Base-by-base conservation (phyloP, 176 grass and related monocot genomes). In the Alloteropsis semialata region DNA sequence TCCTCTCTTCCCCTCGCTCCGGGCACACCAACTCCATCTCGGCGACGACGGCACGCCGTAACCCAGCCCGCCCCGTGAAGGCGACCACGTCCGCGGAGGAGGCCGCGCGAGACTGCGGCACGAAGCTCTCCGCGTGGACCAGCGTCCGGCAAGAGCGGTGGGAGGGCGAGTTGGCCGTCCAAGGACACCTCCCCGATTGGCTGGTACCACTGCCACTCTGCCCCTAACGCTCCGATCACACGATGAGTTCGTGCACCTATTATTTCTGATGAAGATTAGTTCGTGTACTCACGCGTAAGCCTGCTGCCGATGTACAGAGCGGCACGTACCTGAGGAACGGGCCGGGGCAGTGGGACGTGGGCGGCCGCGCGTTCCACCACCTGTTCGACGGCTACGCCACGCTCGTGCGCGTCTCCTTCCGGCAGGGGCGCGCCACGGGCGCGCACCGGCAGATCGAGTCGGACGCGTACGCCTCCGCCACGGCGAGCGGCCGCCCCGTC, bases 351-450 rank as follows among this genome's bases (percentile, higher is more conserved):
- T 94, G 92, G 92, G 80, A 94, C 60, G 72, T 94, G 19, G 92
- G 87, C 54, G 79, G 72, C 48, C 61, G 78, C 79, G 36, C 62
- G 24, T 94, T 91, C 69, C 69, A 86, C 67, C 92, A 94, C 82
- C 75, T 94, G 28, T 94, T 94, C 77, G 88, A 94, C 54, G 92
- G 92, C 29, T 94, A 94, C 80, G 92, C 82, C 19, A 94, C 86
- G n/a, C 78, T 94, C 25, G 54, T 56, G 8, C 54, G 54, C 54
- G 54, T 56, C 54, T 24, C 54, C 54, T 60, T 60, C 57, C 57
- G 21, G 3, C 57, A 30, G 19, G 87, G 87, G 13, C 81, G 57
- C 53, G 84, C 69, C 71, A n/a, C 30, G 38, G 87, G 80, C 57
- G 41, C 80, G 27, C 91, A 92, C 74, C 86, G 90, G 14, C 90